Evolutionary conservation across 83 land plant species (phyloP).

Genomic region (Picea engelmannii): DNA sequence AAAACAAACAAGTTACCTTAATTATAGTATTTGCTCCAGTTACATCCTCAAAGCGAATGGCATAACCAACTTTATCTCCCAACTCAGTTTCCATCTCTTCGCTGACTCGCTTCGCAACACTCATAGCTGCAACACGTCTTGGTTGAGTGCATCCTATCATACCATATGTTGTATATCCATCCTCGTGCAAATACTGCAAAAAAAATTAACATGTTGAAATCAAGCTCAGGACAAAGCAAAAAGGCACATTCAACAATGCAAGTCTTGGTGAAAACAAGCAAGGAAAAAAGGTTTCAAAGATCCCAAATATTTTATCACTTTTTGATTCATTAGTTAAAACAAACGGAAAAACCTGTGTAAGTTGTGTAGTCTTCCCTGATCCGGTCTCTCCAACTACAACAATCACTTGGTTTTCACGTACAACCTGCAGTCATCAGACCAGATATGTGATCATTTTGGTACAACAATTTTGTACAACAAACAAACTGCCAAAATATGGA

Average conservation of each 20-base stretch:
- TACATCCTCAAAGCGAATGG: constrained; percentile 95
- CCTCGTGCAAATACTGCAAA: constrained; percentile 76
- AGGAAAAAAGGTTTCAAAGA: not conserved
- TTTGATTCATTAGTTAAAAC: not conserved
- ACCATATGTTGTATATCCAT: constrained; percentile 59
- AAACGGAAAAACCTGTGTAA: constrained; percentile 52
- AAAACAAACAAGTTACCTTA: constrained; percentile 38
- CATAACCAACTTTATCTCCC: constrained; percentile 93
- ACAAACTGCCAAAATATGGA: not conserved
- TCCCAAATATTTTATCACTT: too few species aligned
- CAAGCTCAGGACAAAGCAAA: not conserved
- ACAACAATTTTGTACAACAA: not conserved
- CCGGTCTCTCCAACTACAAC: constrained; percentile 88
- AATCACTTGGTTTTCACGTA: constrained; percentile 73
- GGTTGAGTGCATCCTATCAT: constrained; percentile 91
- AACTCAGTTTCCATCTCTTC: constrained; percentile 86
- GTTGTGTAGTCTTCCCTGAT: constrained; percentile 81
- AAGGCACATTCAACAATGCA: not conserved
- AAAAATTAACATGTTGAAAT: constrained; percentile 8
- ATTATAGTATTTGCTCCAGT: constrained; percentile 84
- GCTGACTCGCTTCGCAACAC: constrained; percentile 94
- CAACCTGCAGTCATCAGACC: constrained; percentile 31
- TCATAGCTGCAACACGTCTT: constrained; percentile 91
- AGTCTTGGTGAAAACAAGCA: not conserved
- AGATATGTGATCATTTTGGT: not conserved